phyloP scores from a whole-genome alignment of 2,329 filamentous ascomycete genomes.

The Blumeria graminis region DNA sequence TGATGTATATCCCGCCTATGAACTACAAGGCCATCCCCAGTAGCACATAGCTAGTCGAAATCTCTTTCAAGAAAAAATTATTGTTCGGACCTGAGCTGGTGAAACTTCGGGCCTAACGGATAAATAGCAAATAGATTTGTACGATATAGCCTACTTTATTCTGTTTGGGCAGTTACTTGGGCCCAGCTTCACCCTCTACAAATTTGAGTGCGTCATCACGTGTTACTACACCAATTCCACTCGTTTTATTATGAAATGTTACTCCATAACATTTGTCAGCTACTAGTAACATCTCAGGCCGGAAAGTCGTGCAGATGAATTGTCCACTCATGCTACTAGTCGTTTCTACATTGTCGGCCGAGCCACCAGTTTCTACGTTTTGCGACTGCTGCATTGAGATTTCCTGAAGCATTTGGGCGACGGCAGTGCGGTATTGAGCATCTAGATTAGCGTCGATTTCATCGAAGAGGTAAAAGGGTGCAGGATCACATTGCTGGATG shows the following conservation, averaged over 20 bases:
- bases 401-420: conserved; percentile 66
- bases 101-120: not conserved
- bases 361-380: not conserved
- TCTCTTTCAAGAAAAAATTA: no score
- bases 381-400: conserved; percentile 33
- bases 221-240: conserved; percentile 73
- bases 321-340: conserved; percentile 31
- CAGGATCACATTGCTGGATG: conserved; percentile 93
- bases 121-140: not conserved
- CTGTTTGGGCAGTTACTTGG: not conserved
- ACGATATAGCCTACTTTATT: not conserved
- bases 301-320: conserved; percentile 97
- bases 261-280: conserved; percentile 97
- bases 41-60: no score
- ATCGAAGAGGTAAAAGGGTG: conserved; percentile 96
- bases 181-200: conserved; percentile 50
- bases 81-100: not conserved
- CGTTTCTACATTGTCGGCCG: conserved; percentile 12
- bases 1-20: no score
- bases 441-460: conserved; percentile 97
- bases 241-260: conserved; percentile 81
- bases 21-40: no score
- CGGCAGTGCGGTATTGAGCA: conserved; percentile 89
- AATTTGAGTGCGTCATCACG: conserved; percentile 78
- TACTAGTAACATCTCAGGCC: conserved; percentile 84